phyloP scores from a whole-genome alignment of 2,329 filamentous ascomycete species.

The Ilyonectria sp. region DNA sequence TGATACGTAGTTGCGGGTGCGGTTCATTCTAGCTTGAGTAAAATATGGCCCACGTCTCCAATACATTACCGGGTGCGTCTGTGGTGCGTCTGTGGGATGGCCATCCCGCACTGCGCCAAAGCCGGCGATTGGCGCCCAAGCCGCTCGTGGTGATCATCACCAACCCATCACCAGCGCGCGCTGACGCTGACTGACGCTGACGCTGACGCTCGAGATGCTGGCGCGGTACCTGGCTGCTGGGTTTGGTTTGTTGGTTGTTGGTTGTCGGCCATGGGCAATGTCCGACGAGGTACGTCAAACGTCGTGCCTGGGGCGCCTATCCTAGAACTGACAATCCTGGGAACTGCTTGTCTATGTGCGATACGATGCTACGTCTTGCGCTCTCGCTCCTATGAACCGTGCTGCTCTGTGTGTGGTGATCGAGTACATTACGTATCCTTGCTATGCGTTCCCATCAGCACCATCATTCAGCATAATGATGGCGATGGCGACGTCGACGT shows the following conservation, averaged over 20 bases:
- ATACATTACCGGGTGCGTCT: conserved; percentile 12
- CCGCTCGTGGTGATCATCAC: conserved; percentile 33
- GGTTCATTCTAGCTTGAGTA: conserved; percentile 15
- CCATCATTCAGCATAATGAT: conserved; percentile 18
- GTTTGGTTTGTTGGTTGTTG: not conserved
- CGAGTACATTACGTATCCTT: conserved; percentile 20
- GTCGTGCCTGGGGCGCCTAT: conserved; percentile 17
- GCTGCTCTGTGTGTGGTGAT: conserved; percentile 18
- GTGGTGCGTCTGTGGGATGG: not conserved
- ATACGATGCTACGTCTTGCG: conserved; percentile 20
- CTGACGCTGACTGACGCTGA: conserved; percentile 44
- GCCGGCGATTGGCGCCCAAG: conserved; percentile 35
- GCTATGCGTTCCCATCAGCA: conserved; percentile 16
- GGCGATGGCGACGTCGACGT: not conserved
- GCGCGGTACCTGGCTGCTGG: conserved; percentile 32
- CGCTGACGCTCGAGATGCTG: conserved; percentile 39
- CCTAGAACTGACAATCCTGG: conserved; percentile 8
- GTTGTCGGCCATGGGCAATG: conserved; percentile 9
- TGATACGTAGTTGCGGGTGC: conserved; percentile 10
- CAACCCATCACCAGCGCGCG: conserved; percentile 35
- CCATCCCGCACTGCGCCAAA: conserved; percentile 20
- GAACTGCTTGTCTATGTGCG: conserved; percentile 19
- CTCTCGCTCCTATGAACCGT: conserved; percentile 24
- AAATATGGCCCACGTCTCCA: conserved; percentile 17
- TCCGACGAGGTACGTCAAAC: conserved; percentile 23